Evolutionary conservation across 768 basidiomycete species (phyloP), one percentile per base, ranked within the genome.

Genomic region (Boletus edulis): DNA sequence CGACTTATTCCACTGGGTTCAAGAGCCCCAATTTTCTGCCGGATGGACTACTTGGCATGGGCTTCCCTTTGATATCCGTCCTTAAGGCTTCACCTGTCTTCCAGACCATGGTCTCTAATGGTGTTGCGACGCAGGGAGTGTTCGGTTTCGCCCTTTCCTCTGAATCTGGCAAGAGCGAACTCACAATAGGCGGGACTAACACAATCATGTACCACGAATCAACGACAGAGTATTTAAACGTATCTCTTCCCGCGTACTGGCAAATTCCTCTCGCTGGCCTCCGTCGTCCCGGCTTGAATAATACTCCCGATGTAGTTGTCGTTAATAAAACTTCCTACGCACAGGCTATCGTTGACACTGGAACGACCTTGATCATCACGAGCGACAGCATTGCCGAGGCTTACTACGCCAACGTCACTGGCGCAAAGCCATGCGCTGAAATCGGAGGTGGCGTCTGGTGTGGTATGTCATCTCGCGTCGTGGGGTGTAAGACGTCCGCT

Each of bases 141-240:
- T 83, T 85, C 58, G 73, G 76, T 24, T 76, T 85, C 61, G 78
- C 79, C 56, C 70, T 84, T 42, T 71, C 75, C 35, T 60, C 68
- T 4, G 62, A 76, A 12, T 27, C 68, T 17, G 63, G 67, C 12
- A 74, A 72, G 22, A 75, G 79, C n/a, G 80, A 82, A 64, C 74
- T 87, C 14, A 78, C 75, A 55, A 64, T 87, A 46, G 85, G 85
- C 29, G 85, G 83, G 32, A 73, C 74, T 5, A 75, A 87, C 65
- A 59, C 60, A 5, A 57, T 62, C 12, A 65, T 77, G 55, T 84
- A 79, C 67, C 76, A 75, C 15, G 79, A 77, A 12, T 60, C 63
- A 4, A 65, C 61, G 10, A 67, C 83, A 61, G 75, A 75, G 14
- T 76, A 75, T 29, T 39, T 64, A 32, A 48, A 62, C 3, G 69